A percentile compares a stretch with the other conserved stretches of the same genome.
phyloP scores from a whole-genome alignment of 225 moss, liverwort and hornwort genomes.

The Climacium dendroides region DNA sequence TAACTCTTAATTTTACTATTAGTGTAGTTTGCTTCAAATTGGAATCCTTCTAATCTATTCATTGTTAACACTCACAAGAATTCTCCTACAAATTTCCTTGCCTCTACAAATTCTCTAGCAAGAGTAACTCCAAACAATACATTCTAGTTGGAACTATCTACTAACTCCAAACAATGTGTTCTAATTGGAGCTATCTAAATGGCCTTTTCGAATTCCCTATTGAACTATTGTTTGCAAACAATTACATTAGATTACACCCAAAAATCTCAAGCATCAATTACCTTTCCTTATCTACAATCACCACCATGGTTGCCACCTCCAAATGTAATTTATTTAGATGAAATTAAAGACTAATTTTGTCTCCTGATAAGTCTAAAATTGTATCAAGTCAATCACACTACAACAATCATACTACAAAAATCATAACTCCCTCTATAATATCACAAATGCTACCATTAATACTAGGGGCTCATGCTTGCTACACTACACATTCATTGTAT shows the following conservation, averaged over 20 bases:
- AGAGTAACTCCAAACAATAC: neutral
- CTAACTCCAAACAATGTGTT: too few relatives aligned
- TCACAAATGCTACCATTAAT: too few relatives aligned
- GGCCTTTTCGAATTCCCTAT: too few relatives aligned
- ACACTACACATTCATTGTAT: too few relatives aligned
- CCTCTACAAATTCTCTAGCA: neutral
- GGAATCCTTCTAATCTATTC: fast-evolving
- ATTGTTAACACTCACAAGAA: neutral
- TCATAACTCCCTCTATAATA: too few relatives aligned
- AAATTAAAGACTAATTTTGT: too few relatives aligned
- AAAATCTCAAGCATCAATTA: neutral
- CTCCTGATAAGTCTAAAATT: too few relatives aligned
- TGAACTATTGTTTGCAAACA: neutral
- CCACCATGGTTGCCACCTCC: neutral
- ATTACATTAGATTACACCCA: neutral
- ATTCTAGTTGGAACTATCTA: fast-evolving
- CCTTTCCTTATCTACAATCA: neutral
- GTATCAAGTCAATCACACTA: too few relatives aligned
- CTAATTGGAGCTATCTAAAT: too few relatives aligned
- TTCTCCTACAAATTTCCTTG: fast-evolving
- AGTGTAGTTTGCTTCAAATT: too few relatives aligned
- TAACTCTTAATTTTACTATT: neutral
- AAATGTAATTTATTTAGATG: neutral
- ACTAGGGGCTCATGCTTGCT: too few relatives aligned
- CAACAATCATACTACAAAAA: too few relatives aligned